A percentile compares a stretch with the other conserved stretches of the same genome.
phyloP scores from a whole-genome alignment of 2,329 filamentous ascomycete species.

The Amesomyces nigricolor region DNA sequence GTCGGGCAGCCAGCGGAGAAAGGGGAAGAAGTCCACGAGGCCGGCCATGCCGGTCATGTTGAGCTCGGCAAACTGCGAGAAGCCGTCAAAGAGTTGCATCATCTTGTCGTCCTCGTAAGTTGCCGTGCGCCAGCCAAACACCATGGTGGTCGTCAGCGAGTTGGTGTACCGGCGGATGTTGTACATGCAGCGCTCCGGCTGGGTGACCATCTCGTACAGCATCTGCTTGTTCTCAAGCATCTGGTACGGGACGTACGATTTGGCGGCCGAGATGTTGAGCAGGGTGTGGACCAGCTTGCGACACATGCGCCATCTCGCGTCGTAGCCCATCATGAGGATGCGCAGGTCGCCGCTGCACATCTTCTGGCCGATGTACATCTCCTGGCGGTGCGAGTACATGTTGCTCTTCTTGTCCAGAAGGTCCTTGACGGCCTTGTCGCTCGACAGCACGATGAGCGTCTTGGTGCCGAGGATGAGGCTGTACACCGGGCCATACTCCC shows the following conservation, averaged over 20 bases:
- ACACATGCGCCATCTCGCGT: slow-evolving; percentile 23
- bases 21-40: slow-evolving; percentile 43
- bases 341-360: slow-evolving; percentile 24
- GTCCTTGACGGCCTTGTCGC: slow-evolving; percentile 27
- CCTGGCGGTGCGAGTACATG: slow-evolving; percentile 25
- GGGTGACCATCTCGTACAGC: slow-evolving; percentile 42
- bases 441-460: slow-evolving; percentile 23
- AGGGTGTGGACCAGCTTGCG: slow-evolving; percentile 36
- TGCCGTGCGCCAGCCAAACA: slow-evolving; percentile 43
- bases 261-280: slow-evolving; percentile 42
- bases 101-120: slow-evolving; percentile 40
- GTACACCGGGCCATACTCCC: slow-evolving; percentile 26
- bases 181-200: slow-evolving; percentile 38
- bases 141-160: slow-evolving; percentile 45
- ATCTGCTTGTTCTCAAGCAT: slow-evolving; percentile 51
- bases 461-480: slow-evolving; percentile 27
- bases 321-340: slow-evolving; percentile 27
- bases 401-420: slow-evolving; percentile 27
- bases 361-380: slow-evolving; percentile 27
- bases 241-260: slow-evolving; percentile 50
- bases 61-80: slow-evolving; percentile 38
- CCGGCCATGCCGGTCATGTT: slow-evolving; percentile 38
- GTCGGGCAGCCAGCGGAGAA: slow-evolving; percentile 41
- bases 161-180: slow-evolving; percentile 46
- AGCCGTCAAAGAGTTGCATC: slow-evolving; percentile 36